These are phyloP conservation scores for Annulohypoxylon moriforme DNA, from an alignment of 495 filamentous ascomycete genomes.

Conservation along the genomic window DNA sequence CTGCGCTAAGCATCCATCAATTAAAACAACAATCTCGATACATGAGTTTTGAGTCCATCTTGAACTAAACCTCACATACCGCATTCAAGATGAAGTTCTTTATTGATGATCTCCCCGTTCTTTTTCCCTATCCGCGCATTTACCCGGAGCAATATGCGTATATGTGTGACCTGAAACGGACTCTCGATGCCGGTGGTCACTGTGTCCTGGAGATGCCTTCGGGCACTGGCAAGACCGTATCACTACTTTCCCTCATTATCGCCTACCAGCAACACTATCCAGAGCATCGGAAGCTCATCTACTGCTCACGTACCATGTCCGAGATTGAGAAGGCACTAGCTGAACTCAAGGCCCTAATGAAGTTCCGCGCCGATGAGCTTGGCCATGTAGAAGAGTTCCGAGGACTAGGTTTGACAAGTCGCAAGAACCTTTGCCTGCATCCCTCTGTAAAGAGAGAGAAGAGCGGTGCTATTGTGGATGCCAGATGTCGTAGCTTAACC, in stretches of 20 bases:
- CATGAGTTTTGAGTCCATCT: not conserved
- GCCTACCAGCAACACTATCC: constrained; percentile 94
- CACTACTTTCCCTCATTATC: constrained; percentile 92
- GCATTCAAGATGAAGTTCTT: constrained; percentile 87
- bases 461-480: constrained; percentile 92
- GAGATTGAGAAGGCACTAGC: constrained; percentile 96
- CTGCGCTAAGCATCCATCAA: not conserved
- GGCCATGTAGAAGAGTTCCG: constrained; percentile 92
- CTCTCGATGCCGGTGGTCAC: constrained; percentile 92
- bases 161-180: constrained; percentile 98
- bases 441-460: constrained; percentile 95
- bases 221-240: constrained; percentile 98
- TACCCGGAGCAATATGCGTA: constrained; percentile 82
- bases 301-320: constrained; percentile 97
- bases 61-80: not conserved
- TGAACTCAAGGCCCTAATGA: constrained; percentile 93
- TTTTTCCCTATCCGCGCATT: constrained; percentile 97
- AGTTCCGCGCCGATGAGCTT: constrained; percentile 86
- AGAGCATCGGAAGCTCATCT: constrained; percentile 94
- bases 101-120: constrained; percentile 93
- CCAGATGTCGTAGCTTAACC: constrained; percentile 92
- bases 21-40: not conserved
- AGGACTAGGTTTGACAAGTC: constrained; percentile 90
- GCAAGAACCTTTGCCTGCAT: constrained; percentile 97
- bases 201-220: constrained; percentile 99